Evolutionary conservation across 1,139 yeast species (phyloP).

Genomic region (Schizosaccharomyces versatilis): DNA sequence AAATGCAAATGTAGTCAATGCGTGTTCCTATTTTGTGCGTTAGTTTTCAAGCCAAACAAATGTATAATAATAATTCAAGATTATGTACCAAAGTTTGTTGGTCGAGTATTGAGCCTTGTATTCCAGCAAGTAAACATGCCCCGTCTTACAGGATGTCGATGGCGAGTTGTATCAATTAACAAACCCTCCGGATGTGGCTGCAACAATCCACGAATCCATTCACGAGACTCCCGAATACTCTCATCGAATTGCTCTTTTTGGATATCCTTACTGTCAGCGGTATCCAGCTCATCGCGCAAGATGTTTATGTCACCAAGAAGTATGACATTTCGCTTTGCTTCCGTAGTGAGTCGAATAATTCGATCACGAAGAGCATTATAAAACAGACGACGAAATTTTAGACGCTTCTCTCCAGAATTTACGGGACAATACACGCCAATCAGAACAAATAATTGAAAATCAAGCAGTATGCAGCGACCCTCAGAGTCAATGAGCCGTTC

Average conservation of each 20-base stretch:
- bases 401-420: slow-evolving; percentile 55
- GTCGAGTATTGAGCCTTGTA: slow-evolving; percentile 52
- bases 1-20: slow-evolving; percentile 49
- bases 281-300: slow-evolving; percentile 56
- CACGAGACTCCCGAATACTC: slow-evolving; percentile 9
- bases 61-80: not conserved
- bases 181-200: slow-evolving; percentile 16
- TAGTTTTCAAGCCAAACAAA: not conserved
- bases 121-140: slow-evolving; percentile 88
- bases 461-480: slow-evolving; percentile 62
- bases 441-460: slow-evolving; percentile 37
- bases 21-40: slow-evolving; percentile 36
- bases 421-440: slow-evolving; percentile 85
- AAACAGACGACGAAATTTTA: slow-evolving; percentile 35
- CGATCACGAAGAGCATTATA: slow-evolving; percentile 37
- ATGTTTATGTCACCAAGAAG: slow-evolving; percentile 80
- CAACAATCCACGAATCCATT: slow-evolving; percentile 10
- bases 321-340: slow-evolving; percentile 42
- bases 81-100: slow-evolving; percentile 36
- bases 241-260: not conserved
- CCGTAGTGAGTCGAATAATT: slow-evolving; percentile 28
- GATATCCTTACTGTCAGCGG: slow-evolving; percentile 31
- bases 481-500: slow-evolving; percentile 46
- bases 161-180: slow-evolving; percentile 45
- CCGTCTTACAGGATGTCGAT: slow-evolving; percentile 31